These are phyloP conservation scores for Aspergillus sp. DNA, from an alignment of 2,329 filamentous ascomycete genomes.

Conservation along the genomic window DNA sequence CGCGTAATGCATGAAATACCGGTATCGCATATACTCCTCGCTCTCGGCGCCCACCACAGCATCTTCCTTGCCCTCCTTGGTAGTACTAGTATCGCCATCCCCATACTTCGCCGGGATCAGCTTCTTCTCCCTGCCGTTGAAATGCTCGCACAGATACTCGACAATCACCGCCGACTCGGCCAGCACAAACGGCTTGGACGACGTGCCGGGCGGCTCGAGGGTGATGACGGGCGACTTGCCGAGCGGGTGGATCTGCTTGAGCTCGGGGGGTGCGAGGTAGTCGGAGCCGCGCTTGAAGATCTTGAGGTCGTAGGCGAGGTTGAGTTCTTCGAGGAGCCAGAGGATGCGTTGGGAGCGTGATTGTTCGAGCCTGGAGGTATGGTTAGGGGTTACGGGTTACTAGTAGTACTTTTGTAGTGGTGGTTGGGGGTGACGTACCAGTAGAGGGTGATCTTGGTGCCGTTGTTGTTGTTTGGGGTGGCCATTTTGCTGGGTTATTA, in stretches of 20 bases:
- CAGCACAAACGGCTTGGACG: constrained; percentile 49
- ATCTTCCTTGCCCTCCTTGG: constrained; percentile 48
- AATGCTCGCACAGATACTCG: constrained; percentile 70
- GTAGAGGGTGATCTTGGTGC: constrained; percentile 52
- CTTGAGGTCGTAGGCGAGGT: constrained; percentile 69
- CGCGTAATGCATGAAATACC: constrained; percentile 70
- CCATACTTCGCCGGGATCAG: constrained; percentile 44
- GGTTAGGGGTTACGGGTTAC: background rate
- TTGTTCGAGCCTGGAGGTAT: constrained; percentile 60
- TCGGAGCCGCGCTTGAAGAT: constrained; percentile 61
- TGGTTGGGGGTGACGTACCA: constrained; percentile 39
- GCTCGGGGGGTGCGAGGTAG: constrained; percentile 62
- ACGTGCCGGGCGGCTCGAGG: constrained; percentile 41
- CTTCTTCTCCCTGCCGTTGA: constrained; percentile 33
- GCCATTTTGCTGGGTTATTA: too few species aligned
- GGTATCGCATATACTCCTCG: constrained; percentile 51
- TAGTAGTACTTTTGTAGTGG: background rate
- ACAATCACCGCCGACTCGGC: constrained; percentile 75
- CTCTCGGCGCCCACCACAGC: constrained; percentile 49
- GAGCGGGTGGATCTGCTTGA: constrained; percentile 70
- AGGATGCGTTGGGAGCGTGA: constrained; percentile 75
- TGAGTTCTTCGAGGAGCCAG: constrained; percentile 77
- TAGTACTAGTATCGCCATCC: constrained; percentile 44
- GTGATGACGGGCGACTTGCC: constrained; percentile 78
- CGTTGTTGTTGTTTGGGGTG: too few species aligned